Evolutionary conservation across 768 basidiomycete species (phyloP).

Genomic region (Leucogyrophana mollusca): DNA sequence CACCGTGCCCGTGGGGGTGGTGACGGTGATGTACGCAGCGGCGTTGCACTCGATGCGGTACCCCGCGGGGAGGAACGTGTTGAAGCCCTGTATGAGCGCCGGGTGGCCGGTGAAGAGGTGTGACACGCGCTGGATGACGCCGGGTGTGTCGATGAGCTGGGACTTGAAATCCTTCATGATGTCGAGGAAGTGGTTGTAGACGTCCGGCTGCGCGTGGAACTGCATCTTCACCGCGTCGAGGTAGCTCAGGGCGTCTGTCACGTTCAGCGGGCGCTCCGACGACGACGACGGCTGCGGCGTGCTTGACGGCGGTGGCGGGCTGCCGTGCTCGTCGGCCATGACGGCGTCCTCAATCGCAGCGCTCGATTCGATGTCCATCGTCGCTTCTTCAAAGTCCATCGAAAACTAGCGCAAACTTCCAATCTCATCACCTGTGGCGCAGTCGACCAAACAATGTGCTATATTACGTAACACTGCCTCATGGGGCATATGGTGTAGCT

Average conservation of each 20-base stretch:
- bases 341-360: too few relatives aligned
- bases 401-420: neutral
- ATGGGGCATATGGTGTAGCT: constrained; percentile 37
- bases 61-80: constrained; percentile 92
- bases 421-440: too few relatives aligned
- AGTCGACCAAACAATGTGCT: too few relatives aligned
- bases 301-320: neutral
- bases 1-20: constrained; percentile 68
- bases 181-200: constrained; percentile 63
- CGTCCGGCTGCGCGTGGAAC: constrained; percentile 57
- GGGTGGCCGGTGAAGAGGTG: constrained; percentile 91
- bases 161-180: constrained; percentile 80
- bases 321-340: neutral
- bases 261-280: constrained; percentile 50
- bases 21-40: constrained; percentile 71
- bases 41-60: constrained; percentile 86
- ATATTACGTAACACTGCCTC: too few relatives aligned
- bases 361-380: too few relatives aligned
- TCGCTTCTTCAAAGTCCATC: too few relatives aligned
- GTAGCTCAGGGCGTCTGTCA: constrained; percentile 61
- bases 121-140: constrained; percentile 94
- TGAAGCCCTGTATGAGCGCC: constrained; percentile 93
- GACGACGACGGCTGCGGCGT: too few relatives aligned
- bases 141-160: constrained; percentile 88
- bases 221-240: constrained; percentile 64